Evolutionary conservation across 495 filamentous ascomycete species (phyloP).

Genomic region (Penicilliopsis zonata): DNA sequence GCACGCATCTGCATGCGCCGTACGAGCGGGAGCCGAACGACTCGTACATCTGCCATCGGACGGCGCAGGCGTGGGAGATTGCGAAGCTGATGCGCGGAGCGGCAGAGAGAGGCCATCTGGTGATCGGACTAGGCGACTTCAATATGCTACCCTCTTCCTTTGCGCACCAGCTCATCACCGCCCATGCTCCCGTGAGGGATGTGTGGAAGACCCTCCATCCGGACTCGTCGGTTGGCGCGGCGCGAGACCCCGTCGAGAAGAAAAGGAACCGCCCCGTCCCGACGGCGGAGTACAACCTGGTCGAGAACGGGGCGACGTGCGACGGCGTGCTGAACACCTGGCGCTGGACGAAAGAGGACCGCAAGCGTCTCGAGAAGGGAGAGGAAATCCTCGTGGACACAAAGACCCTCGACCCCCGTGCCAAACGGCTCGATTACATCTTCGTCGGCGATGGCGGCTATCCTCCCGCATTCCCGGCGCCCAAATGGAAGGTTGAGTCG

Average conservation of each 20-base stretch:
- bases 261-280: constrained; percentile 40
- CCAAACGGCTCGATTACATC: constrained; percentile 90
- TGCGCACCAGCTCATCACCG: constrained; percentile 72
- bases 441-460: constrained; percentile 49
- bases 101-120: constrained; percentile 71
- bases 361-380: constrained; percentile 46
- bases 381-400: constrained; percentile 41
- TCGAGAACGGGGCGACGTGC: constrained; percentile 75
- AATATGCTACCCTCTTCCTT: constrained; percentile 87
- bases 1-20: constrained; percentile 86
- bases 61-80: constrained; percentile 95
- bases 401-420: constrained; percentile 53
- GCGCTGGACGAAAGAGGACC: constrained; percentile 65
- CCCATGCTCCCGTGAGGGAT: constrained; percentile 68
- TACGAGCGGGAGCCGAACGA: constrained; percentile 73
- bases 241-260: constrained; percentile 49
- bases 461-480: constrained; percentile 15
- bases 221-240: constrained; percentile 62
- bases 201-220: constrained; percentile 73
- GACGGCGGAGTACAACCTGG: constrained; percentile 62
- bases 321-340: constrained; percentile 83
- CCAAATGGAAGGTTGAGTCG: constrained; percentile 53
- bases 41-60: constrained; percentile 80
- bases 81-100: constrained; percentile 81
- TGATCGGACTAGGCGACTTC: constrained; percentile 82